These are phyloP conservation scores for Gaeumannomyces sp. DNA, from an alignment of 2,329 filamentous ascomycete species.

Conservation along the genomic window DNA sequence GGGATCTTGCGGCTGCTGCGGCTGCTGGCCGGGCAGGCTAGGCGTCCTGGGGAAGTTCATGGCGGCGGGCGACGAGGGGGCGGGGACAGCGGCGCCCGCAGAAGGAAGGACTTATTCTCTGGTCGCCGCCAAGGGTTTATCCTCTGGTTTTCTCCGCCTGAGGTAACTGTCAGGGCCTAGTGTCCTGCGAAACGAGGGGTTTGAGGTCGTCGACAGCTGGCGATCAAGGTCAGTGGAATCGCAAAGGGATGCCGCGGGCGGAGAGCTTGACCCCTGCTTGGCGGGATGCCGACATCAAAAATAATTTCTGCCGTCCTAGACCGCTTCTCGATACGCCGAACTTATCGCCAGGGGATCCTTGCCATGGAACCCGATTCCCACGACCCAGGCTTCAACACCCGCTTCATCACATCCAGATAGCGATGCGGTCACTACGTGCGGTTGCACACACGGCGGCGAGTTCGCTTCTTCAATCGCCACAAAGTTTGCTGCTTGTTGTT, in stretches of 20 bases:
- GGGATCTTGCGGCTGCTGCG: slow-evolving; percentile 21
- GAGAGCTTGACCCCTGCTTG: background rate
- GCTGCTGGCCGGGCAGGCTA: slow-evolving; percentile 13
- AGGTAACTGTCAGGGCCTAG: background rate
- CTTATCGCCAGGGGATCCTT: background rate
- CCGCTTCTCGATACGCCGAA: background rate
- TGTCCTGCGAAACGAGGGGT: background rate
- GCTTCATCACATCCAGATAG: background rate
- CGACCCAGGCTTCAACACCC: no score
- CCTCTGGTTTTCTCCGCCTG: background rate
- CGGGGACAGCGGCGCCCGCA: no score
- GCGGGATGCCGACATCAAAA: background rate
- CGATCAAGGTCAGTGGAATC: background rate
- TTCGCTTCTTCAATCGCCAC: no score
- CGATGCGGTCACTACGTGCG: no score
- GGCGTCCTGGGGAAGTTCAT: slow-evolving; percentile 36
- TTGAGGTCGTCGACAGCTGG: background rate
- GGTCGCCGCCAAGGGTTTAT: background rate
- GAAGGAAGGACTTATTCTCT: background rate
- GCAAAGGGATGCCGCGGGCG: background rate
- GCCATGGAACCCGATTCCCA: background rate
- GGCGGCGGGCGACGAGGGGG: background rate
- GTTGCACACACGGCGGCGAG: no score
- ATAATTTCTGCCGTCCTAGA: slow-evolving; percentile 10
- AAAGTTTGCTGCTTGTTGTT: background rate